phyloP scores from a whole-genome alignment of 2,329 filamentous ascomycete species.

The Microsporum ferrugineum region DNA sequence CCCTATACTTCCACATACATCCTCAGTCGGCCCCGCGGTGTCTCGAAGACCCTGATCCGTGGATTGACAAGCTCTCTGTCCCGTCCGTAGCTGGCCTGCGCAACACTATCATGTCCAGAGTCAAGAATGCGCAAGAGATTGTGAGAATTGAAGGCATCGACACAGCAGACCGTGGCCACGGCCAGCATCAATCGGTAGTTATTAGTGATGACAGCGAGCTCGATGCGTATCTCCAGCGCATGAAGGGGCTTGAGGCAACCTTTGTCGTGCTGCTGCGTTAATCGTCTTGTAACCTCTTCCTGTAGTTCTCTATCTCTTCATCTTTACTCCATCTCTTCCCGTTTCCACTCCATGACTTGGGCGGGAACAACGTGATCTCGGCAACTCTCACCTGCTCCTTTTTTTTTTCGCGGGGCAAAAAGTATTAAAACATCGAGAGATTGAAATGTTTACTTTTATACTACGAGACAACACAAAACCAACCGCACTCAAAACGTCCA shows the following conservation, averaged over 20 bases:
- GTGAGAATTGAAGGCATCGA: slow-evolving; percentile 56
- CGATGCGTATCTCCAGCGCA: slow-evolving; percentile 57
- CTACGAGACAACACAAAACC: no score
- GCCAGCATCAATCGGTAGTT: slow-evolving; percentile 32
- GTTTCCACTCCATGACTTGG: background rate
- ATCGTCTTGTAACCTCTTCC: background rate
- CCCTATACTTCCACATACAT: slow-evolving; percentile 60
- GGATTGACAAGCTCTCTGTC: slow-evolving; percentile 53
- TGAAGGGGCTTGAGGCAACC: slow-evolving; percentile 44
- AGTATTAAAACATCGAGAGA: background rate
- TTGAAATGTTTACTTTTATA: background rate
- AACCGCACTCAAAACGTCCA: no score
- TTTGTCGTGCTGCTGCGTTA: slow-evolving; percentile 35
- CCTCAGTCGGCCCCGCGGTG: slow-evolving; percentile 45
- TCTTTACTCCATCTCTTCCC: background rate
- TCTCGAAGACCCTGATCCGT: slow-evolving; percentile 38
- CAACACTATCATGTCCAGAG: slow-evolving; percentile 50
- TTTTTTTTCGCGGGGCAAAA: background rate
- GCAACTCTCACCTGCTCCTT: background rate
- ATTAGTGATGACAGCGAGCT: slow-evolving; percentile 64
- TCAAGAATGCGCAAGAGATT: slow-evolving; percentile 46
- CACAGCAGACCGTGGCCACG: slow-evolving; percentile 43
- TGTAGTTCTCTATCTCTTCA: background rate
- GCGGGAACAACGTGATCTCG: background rate
- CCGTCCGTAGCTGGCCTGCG: slow-evolving; percentile 52